Evolutionary conservation across 1,284 basidiomycete genomes (phyloP), one percentile per base, ranked within the genome.

Genomic region (Psilocybe mexicana): DNA sequence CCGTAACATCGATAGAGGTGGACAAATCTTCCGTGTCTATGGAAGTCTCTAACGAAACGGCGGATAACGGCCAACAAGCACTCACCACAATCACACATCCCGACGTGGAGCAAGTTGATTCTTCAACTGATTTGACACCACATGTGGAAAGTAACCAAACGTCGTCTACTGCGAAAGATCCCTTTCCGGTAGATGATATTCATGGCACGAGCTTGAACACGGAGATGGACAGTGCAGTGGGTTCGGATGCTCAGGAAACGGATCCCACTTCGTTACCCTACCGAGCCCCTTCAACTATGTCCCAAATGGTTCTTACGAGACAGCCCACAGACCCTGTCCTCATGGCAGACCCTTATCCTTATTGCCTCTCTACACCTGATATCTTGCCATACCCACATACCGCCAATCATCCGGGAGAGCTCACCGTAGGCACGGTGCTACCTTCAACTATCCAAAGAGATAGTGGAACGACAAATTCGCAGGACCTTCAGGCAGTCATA

Each of bases 311-410:
- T 6, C 51, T 69, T 33, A 69, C 68, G 43, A 69, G 61, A 38
- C 69, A 69, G 55, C 54, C 72, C 4, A 68, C 67, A 23, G 66
- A 70, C 25, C 74, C 72, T n/a, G 58, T 73, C 53, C 61, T 77
- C 8, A 65, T 69, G 56, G 44, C 69, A 25, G 76, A 78, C 61
- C 75, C 76, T 8, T 79, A 74, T 62, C 76, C 77, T 1, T 74
- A 74, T 54, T 76, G 73, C 54, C 66, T 79, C 35, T 77, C 77
- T 2, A 76, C 76, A 1, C 76, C 76, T 8, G 67, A 64, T 24
- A 49, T 63, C 25, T 48, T 52, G 14, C 43, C 55, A 36, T 58
- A 60, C 36, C 18, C 58, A 44, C 61, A 64, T 14, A 59, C 61
- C 40, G 62, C 68, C 14, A 33, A 8, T 33, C 30, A 33, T 33